These are phyloP conservation scores for Geoglossum glabrum DNA, from an alignment of 495 filamentous ascomycete genomes.

Conservation along the genomic window DNA sequence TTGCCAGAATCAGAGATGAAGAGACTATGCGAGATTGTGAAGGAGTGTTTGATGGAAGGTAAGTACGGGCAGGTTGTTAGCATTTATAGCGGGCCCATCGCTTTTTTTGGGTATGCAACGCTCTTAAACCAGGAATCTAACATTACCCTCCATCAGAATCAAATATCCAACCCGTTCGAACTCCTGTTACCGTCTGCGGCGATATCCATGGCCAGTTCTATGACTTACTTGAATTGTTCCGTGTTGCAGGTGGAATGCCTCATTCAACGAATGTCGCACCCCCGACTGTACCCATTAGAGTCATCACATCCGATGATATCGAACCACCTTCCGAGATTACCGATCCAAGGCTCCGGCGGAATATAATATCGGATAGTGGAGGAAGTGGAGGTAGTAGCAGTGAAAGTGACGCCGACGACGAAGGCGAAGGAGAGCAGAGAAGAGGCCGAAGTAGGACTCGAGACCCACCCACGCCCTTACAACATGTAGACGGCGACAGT, in stretches of 20 bases:
- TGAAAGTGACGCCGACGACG: slow-evolving; percentile 21
- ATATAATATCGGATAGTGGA: slow-evolving; percentile 36
- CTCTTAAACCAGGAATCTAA: slow-evolving; percentile 1
- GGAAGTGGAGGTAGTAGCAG: slow-evolving; percentile 24
- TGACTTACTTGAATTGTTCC: slow-evolving; percentile 90
- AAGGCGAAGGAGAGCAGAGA: slow-evolving; percentile 10
- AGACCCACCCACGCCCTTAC: background rate
- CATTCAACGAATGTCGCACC: slow-evolving; percentile 46
- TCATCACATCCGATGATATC: slow-evolving; percentile 68
- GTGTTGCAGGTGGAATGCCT: slow-evolving; percentile 88
- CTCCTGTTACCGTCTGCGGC: slow-evolving; percentile 94
- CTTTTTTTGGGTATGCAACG: background rate
- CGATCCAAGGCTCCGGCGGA: slow-evolving; percentile 64
- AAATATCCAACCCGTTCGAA: slow-evolving; percentile 89
- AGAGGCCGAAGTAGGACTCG: slow-evolving; percentile 2
- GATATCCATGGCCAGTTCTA: slow-evolving; percentile 99
- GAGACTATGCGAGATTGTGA: slow-evolving; percentile 93
- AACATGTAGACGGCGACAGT: slow-evolving; percentile 17
- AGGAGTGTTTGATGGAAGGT: slow-evolving; percentile 97
- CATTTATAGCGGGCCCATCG: background rate
- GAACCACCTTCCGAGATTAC: slow-evolving; percentile 73
- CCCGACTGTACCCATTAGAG: slow-evolving; percentile 38
- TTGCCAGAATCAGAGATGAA: slow-evolving; percentile 94
- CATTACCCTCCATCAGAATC: slow-evolving; percentile 41
- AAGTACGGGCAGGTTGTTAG: slow-evolving; percentile 10